phyloP scores from a whole-genome alignment of 495 filamentous ascomycete species.

The Aspergillus nidulans region DNA sequence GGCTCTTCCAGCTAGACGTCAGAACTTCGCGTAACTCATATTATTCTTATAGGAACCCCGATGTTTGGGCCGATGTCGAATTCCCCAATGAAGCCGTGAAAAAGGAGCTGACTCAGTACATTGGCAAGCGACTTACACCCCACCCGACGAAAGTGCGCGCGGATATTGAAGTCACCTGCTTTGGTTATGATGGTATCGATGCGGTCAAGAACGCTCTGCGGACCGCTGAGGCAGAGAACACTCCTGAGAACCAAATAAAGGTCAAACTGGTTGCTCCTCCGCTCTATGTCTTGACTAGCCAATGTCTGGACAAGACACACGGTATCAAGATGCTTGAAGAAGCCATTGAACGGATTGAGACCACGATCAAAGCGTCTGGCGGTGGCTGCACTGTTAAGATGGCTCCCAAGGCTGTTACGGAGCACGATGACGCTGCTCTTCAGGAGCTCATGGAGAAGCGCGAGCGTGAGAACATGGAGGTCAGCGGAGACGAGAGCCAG shows the following conservation, averaged over 20 bases:
- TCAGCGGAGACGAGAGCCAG: constrained; percentile 91
- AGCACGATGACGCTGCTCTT: constrained; percentile 94
- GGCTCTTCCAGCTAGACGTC: constrained; percentile 16
- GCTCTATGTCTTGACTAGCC: constrained; percentile 88
- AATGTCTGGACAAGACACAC: constrained; percentile 85
- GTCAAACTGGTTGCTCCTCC: constrained; percentile 94
- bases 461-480: constrained; percentile 94
- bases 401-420: constrained; percentile 97
- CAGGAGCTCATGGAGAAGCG: constrained; percentile 99
- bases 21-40: constrained; percentile 10
- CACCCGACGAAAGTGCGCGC: constrained; percentile 97
- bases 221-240: constrained; percentile 84
- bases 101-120: constrained; percentile 85
- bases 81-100: constrained; percentile 85
- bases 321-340: constrained; percentile 81
- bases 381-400: constrained; percentile 86
- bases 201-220: constrained; percentile 89
- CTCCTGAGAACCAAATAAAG: constrained; percentile 86
- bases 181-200: constrained; percentile 97
- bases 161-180: constrained; percentile 97
- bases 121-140: constrained; percentile 90
- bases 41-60: constrained; percentile 65
- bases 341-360: constrained; percentile 79
- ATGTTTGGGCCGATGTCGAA: constrained; percentile 86
- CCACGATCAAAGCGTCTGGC: constrained; percentile 65